Evolutionary conservation across 1,284 basidiomycete genomes (phyloP).

Genomic region (Puccinia hordei): DNA sequence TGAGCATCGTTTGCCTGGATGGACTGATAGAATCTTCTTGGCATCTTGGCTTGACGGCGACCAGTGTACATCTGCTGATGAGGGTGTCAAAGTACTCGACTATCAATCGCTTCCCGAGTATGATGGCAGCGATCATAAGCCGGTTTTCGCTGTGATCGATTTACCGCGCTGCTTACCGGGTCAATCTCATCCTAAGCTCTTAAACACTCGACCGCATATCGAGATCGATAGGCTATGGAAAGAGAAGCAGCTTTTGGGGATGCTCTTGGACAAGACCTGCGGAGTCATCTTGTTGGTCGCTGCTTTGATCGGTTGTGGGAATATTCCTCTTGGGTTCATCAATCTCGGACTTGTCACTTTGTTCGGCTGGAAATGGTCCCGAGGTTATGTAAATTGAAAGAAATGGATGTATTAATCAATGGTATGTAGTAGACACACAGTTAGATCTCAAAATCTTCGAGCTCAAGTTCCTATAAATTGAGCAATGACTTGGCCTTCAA

Average conservation of each 20-base stretch:
- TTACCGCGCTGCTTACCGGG: slow-evolving; percentile 52
- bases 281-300: slow-evolving; percentile 75
- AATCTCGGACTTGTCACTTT: not conserved
- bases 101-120: slow-evolving; percentile 38
- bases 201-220: slow-evolving; percentile 52
- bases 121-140: slow-evolving; percentile 57
- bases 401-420: not conserved
- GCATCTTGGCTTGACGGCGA: slow-evolving; percentile 58
- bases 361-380: slow-evolving; percentile 22
- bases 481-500: too few relatives aligned
- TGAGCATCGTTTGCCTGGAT: slow-evolving; percentile 69
- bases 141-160: slow-evolving; percentile 58
- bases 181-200: slow-evolving; percentile 62
- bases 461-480: too few relatives aligned
- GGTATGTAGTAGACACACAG: too few relatives aligned
- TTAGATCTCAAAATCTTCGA: too few relatives aligned
- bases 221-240: slow-evolving; percentile 59
- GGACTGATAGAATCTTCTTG: slow-evolving; percentile 93
- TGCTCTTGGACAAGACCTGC: slow-evolving; percentile 70
- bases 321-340: slow-evolving; percentile 56
- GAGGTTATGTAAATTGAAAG: not conserved
- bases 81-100: not conserved
- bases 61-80: not conserved
- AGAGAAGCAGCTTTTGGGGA: slow-evolving; percentile 69
- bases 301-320: slow-evolving; percentile 74